A percentile compares a stretch with the other conserved stretches of the same genome.
These are phyloP conservation scores for Trichoderma oligosporum DNA, from an alignment of 2,329 filamentous ascomycete genomes.

Conservation along the genomic window DNA sequence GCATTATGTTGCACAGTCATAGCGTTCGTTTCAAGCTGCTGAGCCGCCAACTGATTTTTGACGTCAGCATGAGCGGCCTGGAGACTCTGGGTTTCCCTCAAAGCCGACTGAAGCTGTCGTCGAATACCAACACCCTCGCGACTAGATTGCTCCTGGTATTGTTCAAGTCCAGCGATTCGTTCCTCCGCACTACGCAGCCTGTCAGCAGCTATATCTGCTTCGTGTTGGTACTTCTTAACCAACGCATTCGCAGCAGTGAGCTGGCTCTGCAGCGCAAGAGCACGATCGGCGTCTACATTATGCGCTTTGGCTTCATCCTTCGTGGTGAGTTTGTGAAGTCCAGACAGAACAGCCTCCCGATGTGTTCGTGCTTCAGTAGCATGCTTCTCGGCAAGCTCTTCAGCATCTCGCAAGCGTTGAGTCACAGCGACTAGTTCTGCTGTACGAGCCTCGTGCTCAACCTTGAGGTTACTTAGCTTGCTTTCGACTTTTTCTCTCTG, in stretches of 20 bases:
- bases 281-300: conserved; percentile 59
- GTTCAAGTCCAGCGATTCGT: conserved; percentile 91
- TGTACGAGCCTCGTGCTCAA: conserved; percentile 77
- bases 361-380: conserved; percentile 84
- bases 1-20: conserved; percentile 88
- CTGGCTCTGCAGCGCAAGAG: conserved; percentile 73
- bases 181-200: conserved; percentile 91
- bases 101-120: conserved; percentile 78
- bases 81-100: conserved; percentile 79
- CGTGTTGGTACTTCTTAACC: conserved; percentile 83
- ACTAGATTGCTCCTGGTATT: conserved; percentile 95
- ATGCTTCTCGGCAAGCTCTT: conserved; percentile 83
- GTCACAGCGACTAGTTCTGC: conserved; percentile 71
- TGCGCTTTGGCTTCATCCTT: conserved; percentile 47
- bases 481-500: conserved; percentile 70
- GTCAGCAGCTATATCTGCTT: conserved; percentile 81
- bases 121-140: conserved; percentile 86
- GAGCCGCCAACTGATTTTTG: conserved; percentile 75
- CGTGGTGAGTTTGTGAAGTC: conserved; percentile 69
- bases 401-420: conserved; percentile 74
- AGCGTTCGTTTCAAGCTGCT: conserved; percentile 92
- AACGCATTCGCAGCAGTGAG: conserved; percentile 72
- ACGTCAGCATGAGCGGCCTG: conserved; percentile 78
- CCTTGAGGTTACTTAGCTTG: conserved; percentile 70
- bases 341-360: conserved; percentile 74